Conservation (phyloP, 768 basidiomycete genomes). For the Lanmaoa pseudosensibilis region DNA sequence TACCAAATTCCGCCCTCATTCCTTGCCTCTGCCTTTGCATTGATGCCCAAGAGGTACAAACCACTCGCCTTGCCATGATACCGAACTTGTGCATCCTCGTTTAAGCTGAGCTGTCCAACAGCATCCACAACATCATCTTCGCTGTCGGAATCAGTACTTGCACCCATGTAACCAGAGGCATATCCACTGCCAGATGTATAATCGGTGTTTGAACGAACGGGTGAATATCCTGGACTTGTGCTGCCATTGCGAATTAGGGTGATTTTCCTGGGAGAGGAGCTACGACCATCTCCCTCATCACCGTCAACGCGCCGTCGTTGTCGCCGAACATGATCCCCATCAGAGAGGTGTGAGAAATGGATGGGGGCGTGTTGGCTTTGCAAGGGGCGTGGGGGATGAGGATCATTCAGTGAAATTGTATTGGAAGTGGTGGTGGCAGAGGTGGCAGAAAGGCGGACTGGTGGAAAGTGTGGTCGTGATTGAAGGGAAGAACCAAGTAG, state of each 20-base stretch:
- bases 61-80: constrained; percentile 88
- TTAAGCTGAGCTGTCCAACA: constrained; percentile 82
- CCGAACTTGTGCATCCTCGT: constrained; percentile 83
- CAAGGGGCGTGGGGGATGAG: constrained; percentile 4
- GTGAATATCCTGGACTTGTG: constrained; percentile 20
- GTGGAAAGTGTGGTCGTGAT: constrained; percentile 2
- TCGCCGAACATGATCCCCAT: constrained; percentile 41
- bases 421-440: not conserved
- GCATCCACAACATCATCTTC: constrained; percentile 61
- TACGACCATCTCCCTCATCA: constrained; percentile 2
- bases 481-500: constrained; percentile 24
- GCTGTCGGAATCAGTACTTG: constrained; percentile 36
- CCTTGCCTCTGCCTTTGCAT: constrained; percentile 59
- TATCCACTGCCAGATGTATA: constrained; percentile 20
- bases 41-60: constrained; percentile 66
- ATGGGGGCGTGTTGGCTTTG: constrained; percentile 13
- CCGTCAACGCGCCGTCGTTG: constrained; percentile 49
- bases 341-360: constrained; percentile 10
- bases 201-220: constrained; percentile 9
- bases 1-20: constrained; percentile 79
- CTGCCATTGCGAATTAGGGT: constrained; percentile 15
- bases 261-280: constrained; percentile 8
- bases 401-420: constrained; percentile 14
- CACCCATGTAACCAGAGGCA: constrained; percentile 27
- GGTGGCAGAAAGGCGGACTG: not conserved